Evolutionary conservation across 225 moss, liverwort and hornwort genomes (phyloP).

Genomic region (Lunularia cruciata): DNA sequence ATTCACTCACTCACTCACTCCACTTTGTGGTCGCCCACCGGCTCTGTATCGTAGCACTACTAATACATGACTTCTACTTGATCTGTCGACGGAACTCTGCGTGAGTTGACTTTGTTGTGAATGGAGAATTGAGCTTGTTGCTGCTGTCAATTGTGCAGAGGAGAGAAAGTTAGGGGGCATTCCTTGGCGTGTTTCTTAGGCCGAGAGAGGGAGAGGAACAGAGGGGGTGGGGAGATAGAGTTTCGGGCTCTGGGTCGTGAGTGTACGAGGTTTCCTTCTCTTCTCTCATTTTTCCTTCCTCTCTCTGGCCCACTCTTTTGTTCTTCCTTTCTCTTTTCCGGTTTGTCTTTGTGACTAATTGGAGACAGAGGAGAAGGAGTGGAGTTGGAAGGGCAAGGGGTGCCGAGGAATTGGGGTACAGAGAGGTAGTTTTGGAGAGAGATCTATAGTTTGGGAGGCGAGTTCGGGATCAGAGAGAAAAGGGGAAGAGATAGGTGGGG

Average conservation of each 20-base stretch:
- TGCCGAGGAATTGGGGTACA: not conserved
- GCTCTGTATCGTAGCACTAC: too few species aligned
- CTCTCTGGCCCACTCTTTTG: not conserved
- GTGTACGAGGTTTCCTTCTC: not conserved
- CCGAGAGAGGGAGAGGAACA: not conserved
- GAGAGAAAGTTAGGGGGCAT: too few species aligned
- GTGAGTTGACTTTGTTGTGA: not conserved
- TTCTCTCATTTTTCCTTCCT: not conserved
- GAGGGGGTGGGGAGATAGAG: not conserved
- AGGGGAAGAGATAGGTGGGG: not conserved
- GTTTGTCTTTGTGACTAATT: not conserved
- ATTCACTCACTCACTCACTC: not conserved
- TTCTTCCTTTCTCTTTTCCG: not conserved
- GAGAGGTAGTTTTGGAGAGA: slow-evolving; percentile 6
- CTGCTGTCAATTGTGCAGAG: not conserved
- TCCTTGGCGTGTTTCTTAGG: not conserved
- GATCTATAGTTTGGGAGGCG: slow-evolving; percentile 19
- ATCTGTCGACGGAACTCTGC: slow-evolving; percentile 1
- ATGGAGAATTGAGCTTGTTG: not conserved
- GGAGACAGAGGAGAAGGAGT: not conserved
- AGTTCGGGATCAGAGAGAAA: too few species aligned
- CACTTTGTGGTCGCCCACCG: not conserved
- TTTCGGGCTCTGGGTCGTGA: not conserved
- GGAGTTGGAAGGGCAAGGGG: not conserved
- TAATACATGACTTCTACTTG: not conserved